These are phyloP conservation scores for Lichenothelia convexa DNA, from an alignment of 495 filamentous ascomycete species.

Conservation along the genomic window DNA sequence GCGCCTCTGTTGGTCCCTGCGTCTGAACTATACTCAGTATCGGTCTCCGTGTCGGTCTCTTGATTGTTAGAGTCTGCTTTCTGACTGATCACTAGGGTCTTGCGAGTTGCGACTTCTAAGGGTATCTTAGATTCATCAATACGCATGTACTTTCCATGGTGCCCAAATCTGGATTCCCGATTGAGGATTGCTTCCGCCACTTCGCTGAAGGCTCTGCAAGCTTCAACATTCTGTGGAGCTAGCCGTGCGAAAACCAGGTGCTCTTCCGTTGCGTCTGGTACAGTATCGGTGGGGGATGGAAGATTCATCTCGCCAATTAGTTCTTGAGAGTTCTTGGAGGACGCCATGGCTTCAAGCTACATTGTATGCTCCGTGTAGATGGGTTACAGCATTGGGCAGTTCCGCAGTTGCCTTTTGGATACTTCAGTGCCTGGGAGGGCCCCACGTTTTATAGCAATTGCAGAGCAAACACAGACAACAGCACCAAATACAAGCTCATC, in stretches of 20 bases:
- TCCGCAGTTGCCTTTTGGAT: no score
- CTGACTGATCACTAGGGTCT: not conserved
- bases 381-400: no score
- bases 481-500: no score
- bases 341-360: no score
- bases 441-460: no score
- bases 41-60: not conserved
- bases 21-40: not conserved
- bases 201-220: not conserved
- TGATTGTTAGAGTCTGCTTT: not conserved
- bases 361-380: no score
- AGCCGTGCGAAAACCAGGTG: not conserved
- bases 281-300: no score
- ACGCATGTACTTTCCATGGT: not conserved
- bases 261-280: not conserved
- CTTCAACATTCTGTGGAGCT: not conserved
- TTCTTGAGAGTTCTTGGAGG: no score
- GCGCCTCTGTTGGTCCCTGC: not conserved
- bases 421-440: no score
- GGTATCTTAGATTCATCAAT: no score
- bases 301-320: no score
- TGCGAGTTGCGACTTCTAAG: not conserved
- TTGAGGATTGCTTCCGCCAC: not conserved
- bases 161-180: not conserved
- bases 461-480: no score